A percentile compares a stretch with the other conserved stretches of the same genome.
Evolutionary conservation across 495 filamentous ascomycete genomes (phyloP).

Genomic region (Immersiella caudata): DNA sequence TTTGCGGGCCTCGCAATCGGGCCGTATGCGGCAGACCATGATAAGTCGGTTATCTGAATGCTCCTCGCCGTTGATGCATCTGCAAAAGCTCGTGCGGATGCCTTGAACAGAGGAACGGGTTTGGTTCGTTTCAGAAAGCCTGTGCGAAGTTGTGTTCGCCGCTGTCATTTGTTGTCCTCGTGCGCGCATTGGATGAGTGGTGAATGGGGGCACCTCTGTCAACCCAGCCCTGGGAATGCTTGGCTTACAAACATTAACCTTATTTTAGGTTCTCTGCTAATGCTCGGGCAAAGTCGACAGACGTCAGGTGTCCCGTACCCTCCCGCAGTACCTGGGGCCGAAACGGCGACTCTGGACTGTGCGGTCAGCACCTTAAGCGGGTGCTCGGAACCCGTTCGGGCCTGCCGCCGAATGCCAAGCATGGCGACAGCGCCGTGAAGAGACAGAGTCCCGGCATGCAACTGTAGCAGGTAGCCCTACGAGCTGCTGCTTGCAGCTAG

Average conservation of each 20-base stretch:
- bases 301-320: not conserved
- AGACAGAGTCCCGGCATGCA: not conserved
- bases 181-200: not conserved
- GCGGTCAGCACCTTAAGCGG: conserved; percentile 34
- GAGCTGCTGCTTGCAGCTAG: conserved; percentile 20
- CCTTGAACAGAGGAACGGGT: not conserved
- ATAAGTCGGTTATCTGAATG: not conserved
- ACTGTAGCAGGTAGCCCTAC: conserved; percentile 27
- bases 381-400: conserved; percentile 14
- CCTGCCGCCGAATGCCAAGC: not conserved
- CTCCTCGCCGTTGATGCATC: not conserved
- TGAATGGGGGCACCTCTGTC: not conserved
- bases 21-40: not conserved
- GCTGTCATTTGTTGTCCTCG: not conserved
- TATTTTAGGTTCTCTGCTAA: conserved; percentile 18
- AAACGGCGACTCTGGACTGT: conserved; percentile 5
- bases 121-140: not conserved
- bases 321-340: not conserved
- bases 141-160: not conserved
- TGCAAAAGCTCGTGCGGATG: not conserved
- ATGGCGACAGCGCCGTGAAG: conserved; percentile 3
- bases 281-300: not conserved
- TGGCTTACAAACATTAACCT: conserved; percentile 5
- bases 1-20: not conserved
- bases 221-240: not conserved